phyloP scores from a whole-genome alignment of 352 stramenopile genomes.

The Aphanomyces euteiches region DNA sequence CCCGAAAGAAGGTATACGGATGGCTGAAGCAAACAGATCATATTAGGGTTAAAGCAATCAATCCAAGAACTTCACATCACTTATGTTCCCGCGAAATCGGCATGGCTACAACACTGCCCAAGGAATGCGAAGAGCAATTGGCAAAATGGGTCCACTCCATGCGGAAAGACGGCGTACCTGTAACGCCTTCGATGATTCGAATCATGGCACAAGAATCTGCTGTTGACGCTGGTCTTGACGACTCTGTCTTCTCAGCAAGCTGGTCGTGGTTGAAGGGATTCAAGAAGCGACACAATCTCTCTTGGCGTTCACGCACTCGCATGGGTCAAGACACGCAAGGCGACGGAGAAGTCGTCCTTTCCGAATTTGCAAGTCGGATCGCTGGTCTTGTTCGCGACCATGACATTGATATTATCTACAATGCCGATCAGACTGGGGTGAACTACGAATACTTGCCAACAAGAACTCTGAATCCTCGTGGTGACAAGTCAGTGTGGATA shows the following conservation, averaged over 20 bases:
- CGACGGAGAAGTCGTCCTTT: not conserved
- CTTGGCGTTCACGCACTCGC: not conserved
- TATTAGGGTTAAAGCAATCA: not conserved
- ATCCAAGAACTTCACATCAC: not conserved
- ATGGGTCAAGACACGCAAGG: not conserved
- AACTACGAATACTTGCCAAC: conserved; percentile 8
- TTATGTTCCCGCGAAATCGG: not conserved
- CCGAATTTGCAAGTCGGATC: not conserved
- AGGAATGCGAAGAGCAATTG: not conserved
- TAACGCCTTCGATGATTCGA: not conserved
- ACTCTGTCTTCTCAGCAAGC: not conserved
- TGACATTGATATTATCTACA: not conserved
- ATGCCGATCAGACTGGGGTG: not conserved
- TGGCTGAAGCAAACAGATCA: conserved; percentile 12
- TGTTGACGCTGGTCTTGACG: conserved; percentile 11
- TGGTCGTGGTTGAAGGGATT: conserved; percentile 8
- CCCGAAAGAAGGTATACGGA: conserved; percentile 26
- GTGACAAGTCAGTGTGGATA: not conserved
- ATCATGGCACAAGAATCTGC: not conserved
- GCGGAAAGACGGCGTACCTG: not conserved
- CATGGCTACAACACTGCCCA: not conserved
- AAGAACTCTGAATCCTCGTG: not conserved
- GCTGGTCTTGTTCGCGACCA: not conserved
- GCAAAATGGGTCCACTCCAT: not conserved
- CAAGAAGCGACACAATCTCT: not conserved